Evolutionary conservation across 805 yeast genomes (phyloP).

Genomic region (Pichia gijzeniarum): DNA sequence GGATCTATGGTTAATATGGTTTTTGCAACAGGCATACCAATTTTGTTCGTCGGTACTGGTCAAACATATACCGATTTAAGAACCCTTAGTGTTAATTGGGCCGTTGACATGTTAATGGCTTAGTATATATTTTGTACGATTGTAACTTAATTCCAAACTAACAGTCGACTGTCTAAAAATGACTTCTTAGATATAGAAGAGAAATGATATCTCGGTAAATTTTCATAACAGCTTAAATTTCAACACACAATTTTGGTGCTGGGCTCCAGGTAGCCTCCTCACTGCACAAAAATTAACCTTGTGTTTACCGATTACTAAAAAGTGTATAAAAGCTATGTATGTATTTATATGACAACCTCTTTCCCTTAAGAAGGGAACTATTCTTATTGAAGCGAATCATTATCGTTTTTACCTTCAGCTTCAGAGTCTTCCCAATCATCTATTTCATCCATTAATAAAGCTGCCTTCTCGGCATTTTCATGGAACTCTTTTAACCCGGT

Average conservation of each 20-base stretch:
- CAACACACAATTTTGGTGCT: too few species aligned
- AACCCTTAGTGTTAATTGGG: constrained; percentile 86
- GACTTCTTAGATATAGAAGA: too few species aligned
- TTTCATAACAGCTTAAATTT: too few species aligned
- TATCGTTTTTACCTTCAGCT: constrained; percentile 4
- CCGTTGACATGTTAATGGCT: constrained; percentile 76
- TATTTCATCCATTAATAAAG: constrained; percentile 31
- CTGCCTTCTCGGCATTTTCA: constrained; percentile 55
- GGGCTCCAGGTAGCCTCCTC: too few species aligned
- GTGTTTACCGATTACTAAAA: too few species aligned
- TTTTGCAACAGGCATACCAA: constrained; percentile 91
- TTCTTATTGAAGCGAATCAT: background rate
- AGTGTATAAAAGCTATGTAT: too few species aligned
- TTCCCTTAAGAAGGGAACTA: too few species aligned
- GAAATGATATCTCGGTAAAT: too few species aligned
- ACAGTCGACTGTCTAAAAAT: too few species aligned
- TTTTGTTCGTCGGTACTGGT: constrained; percentile 92
- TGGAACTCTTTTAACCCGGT: constrained; percentile 78
- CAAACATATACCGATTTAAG: constrained; percentile 94
- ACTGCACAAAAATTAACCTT: too few species aligned
- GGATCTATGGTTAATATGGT: constrained; percentile 98
- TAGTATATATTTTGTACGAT: constrained; percentile 20
- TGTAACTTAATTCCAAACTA: too few species aligned
- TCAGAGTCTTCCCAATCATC: constrained; percentile 22
- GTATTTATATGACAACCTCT: too few species aligned